A percentile compares a stretch with the other conserved stretches of the same genome.
These are phyloP conservation scores for Clitopilus passeckerianus DNA, from an alignment of 768 basidiomycete genomes.

Conservation along the genomic window DNA sequence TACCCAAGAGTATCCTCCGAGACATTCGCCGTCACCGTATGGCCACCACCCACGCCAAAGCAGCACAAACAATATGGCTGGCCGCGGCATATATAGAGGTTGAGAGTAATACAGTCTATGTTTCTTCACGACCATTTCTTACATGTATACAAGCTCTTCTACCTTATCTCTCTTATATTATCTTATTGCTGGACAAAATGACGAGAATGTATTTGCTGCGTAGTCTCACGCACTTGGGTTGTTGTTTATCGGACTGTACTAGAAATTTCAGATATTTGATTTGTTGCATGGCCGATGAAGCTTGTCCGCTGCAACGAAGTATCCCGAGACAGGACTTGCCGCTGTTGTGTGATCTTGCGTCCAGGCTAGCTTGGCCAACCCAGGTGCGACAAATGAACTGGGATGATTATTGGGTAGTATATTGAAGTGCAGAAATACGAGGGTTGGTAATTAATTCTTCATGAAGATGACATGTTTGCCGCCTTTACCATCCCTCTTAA, in stretches of 20 bases:
- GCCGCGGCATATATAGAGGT: slow-evolving; percentile 33
- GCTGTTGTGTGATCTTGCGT: no score
- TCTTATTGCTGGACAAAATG: not conserved
- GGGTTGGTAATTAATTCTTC: not conserved
- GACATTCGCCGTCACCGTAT: slow-evolving; percentile 23
- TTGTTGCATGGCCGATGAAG: no score
- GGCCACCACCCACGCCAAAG: slow-evolving; percentile 19
- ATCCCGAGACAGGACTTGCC: no score
- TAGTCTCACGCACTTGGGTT: not conserved
- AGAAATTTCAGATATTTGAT: not conserved
- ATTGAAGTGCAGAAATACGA: not conserved
- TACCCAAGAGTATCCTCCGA: slow-evolving; percentile 15
- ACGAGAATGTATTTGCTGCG: not conserved
- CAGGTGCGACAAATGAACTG: not conserved
- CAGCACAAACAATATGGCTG: slow-evolving; percentile 29
- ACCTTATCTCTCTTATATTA: not conserved
- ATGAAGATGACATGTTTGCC: not conserved
- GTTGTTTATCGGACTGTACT: not conserved
- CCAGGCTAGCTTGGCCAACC: no score
- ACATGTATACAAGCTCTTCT: not conserved
- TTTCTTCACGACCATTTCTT: slow-evolving; percentile 1
- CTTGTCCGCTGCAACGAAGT: no score
- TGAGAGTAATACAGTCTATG: slow-evolving; percentile 9
- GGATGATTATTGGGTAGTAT: not conserved
- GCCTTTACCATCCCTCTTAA: not conserved